Evolutionary conservation across 1,139 yeast species (phyloP).

Genomic region (Hansenula sp.): DNA sequence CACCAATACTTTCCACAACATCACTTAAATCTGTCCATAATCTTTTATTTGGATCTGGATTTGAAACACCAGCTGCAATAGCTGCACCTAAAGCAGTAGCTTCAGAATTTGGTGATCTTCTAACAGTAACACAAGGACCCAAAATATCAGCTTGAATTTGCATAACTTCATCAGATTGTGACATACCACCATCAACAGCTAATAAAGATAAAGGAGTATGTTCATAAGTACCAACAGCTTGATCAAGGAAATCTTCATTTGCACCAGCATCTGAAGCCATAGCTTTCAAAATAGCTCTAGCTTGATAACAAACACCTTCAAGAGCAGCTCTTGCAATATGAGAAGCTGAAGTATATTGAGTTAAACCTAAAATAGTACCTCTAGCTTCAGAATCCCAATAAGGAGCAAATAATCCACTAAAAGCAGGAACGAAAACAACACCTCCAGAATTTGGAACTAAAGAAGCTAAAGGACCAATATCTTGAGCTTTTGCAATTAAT

Average conservation of each 20-base stretch:
- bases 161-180: constrained; percentile 86
- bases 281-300: constrained; percentile 83
- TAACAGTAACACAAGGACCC: constrained; percentile 80
- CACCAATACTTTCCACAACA: constrained; percentile 33
- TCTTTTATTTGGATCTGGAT: constrained; percentile 45
- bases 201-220: constrained; percentile 48
- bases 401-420: constrained; percentile 91
- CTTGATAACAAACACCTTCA: constrained; percentile 94
- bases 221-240: constrained; percentile 29
- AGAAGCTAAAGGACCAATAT: constrained; percentile 86
- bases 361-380: constrained; percentile 89
- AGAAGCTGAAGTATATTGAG: constrained; percentile 80
- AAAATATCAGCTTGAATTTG: constrained; percentile 91
- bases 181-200: constrained; percentile 95
- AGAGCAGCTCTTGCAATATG: constrained; percentile 93
- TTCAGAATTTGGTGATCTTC: constrained; percentile 78
- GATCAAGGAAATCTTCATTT: constrained; percentile 39
- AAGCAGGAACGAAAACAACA: constrained; percentile 92
- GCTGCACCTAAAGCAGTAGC: constrained; percentile 97
- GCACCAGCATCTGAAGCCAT: constrained; percentile 79
- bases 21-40: constrained; percentile 78
- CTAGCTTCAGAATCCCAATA: constrained; percentile 94
- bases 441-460: constrained; percentile 84
- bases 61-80: constrained; percentile 86
- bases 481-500: constrained; percentile 75